Conservation (phyloP, 805 yeast species). For the Metschnikowia borealis region DNA sequence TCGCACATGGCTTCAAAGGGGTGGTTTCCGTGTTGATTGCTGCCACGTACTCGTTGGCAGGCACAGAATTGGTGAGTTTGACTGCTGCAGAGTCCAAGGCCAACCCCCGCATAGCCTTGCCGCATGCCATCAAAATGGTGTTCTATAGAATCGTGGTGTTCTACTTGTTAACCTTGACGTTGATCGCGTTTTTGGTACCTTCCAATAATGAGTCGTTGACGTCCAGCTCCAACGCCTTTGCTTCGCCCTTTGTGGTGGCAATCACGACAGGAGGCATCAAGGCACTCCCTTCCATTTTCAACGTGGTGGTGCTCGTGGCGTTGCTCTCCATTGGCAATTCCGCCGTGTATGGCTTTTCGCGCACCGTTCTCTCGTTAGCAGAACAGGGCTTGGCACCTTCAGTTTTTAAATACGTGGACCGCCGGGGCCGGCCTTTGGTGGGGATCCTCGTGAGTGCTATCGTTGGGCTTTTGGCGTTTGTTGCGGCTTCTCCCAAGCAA, state of each 20-base stretch:
- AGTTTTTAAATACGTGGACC: slow-evolving; percentile 33
- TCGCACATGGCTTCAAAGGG: slow-evolving; percentile 36
- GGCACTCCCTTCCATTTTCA: slow-evolving; percentile 41
- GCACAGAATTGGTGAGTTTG: slow-evolving; percentile 40
- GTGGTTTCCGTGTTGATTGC: slow-evolving; percentile 36
- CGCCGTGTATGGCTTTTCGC: slow-evolving; percentile 41
- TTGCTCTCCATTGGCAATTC: slow-evolving; percentile 42
- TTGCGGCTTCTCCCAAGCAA: slow-evolving; percentile 37
- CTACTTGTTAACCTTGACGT: slow-evolving; percentile 38
- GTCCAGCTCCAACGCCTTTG: slow-evolving; percentile 28
- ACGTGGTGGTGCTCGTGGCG: slow-evolving; percentile 39
- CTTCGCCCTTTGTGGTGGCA: slow-evolving; percentile 43
- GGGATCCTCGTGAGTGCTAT: slow-evolving; percentile 33
- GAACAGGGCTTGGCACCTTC: slow-evolving; percentile 40
- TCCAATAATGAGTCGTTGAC: slow-evolving; percentile 24
- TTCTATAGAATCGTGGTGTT: slow-evolving; percentile 40
- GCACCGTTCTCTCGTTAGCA: slow-evolving; percentile 38
- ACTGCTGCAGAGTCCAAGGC: slow-evolving; percentile 34
- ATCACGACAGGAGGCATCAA: slow-evolving; percentile 38
- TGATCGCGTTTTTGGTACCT: slow-evolving; percentile 39
- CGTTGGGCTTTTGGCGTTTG: slow-evolving; percentile 37
- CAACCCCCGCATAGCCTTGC: slow-evolving; percentile 37
- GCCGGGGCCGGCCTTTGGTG: slow-evolving; percentile 37
- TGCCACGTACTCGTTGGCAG: slow-evolving; percentile 42
- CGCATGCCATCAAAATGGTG: slow-evolving; percentile 41